Base-by-base conservation (phyloP, 192 early-diverging fungal species). In the Phycomyces blakesleeanus region DNA sequence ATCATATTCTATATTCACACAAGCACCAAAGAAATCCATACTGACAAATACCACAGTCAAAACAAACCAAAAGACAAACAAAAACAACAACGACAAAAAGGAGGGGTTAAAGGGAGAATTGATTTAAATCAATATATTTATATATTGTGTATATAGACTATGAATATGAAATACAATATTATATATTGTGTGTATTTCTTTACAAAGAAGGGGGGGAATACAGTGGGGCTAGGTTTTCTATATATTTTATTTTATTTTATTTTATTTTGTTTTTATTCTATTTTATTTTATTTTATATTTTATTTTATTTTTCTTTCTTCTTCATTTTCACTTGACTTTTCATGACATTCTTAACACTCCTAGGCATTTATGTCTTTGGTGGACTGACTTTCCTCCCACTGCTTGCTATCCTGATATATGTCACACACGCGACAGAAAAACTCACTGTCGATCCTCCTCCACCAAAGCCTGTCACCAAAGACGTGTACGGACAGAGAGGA, bases 341-440 rank as follows among this genome's bases (percentile, higher is more conserved):
- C 29, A 34, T 56, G 0, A n/a, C n/a, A 5, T 15, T 37, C 5
- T 37, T 39, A 34, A 37, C 73, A 3, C 68, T 68, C 55, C 20
- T 78, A 0, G 62, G 67, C 58, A 67, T 66, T 38, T 78, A 78
- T 51, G 25, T 78, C 2, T 50, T 75, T 40, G 76, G 76, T n/a
- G 76, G 76, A 11, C 29, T 78, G 26, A 72, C 76, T 37, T 75
- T 78, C 34, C 61, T 78, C 40, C 76, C 76, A 10, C 16, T 71
- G 53, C 67, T 69, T 0, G 22, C 74, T 18, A 22, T 66, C 18
- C 22, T 68, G 10, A 51, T 57, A 18, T 25, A 64, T 51, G 39
- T 55, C 5, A 21, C 12, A n/a, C 44, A n/a, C 15, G 12, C 67
- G 39, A 49, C 56, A 47, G 41, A 14, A 26, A n/a, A 9, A 16